Base-by-base conservation (phyloP, 441 rosid species). In the Kokia cookei region DNA sequence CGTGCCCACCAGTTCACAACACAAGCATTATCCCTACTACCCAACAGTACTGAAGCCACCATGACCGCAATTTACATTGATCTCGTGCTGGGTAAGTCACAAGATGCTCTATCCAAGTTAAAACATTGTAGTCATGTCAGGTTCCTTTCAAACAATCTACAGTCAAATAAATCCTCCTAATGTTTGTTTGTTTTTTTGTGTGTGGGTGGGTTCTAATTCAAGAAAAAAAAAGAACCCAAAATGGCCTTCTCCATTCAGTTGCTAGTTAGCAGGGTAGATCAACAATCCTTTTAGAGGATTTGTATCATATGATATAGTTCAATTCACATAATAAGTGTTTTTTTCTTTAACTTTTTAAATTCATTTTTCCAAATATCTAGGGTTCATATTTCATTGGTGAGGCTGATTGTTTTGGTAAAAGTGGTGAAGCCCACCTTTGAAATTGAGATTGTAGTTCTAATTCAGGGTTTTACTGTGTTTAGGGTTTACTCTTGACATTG, bases 51-150 rank as follows among this genome's bases (percentile, higher is more conserved):
- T 12, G 90, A 92, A 83, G 98, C 93, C 60, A 83, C 84, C 15
- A 73, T 96, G 78, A 96, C 99, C 9, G 96, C 93, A 13, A 82
- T 90, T 8, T 96, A 91, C 74, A 81, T 96, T 8, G 90, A 93
- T 80, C 88, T 96, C 60, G 78, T 85, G 88, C 81, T 84, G 19
- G 93, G 97, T 68, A 89, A 84, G 82, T 80, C 98, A 4, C 90
- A 87, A 79, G 95, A 88, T 45, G 99, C 98, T 7, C 59, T 93
- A 72, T 76, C 84, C 67, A 91, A 85, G 86, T 88, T 96, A 78
- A 93, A 91, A 82, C 89, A 86, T 76, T 88, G 89, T 74, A 84
- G 82, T 71, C 84, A 81, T 27, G 91, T 87, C 48, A 90, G 93
- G 80, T 93, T 91, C 81, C 83, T 92, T 17, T 84, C 87, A 2